Base-by-base conservation (phyloP, 2,329 filamentous ascomycete genomes). In the Monosporascus sp. region DNA sequence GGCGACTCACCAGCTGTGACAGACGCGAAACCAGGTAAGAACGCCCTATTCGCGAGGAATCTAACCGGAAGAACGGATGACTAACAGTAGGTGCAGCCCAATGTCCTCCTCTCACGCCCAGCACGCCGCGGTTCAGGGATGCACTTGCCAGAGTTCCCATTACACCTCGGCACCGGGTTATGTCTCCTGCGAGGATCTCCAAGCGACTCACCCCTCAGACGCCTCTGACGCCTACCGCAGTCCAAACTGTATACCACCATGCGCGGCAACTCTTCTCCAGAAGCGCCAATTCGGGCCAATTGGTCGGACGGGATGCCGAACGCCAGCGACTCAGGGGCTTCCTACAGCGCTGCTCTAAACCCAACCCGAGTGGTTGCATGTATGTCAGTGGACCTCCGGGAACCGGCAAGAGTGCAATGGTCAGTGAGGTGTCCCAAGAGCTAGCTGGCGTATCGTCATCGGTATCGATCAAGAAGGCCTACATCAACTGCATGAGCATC, bases 401-500 rank as follows among this genome's bases (percentile, higher is more conserved):
- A 11, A 99, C 94, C 0, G 94, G 94, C 51, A 99, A 99, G 74
- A 97, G 92, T 69, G 94, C 94, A 31, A 87, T 97, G 77, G 84
- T 97, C 56, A 85, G 85, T 57, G 86, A 95, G 66, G 82, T 96
- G 49, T 88, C 88, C 47, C 74, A 82, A 47, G 76, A 83, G 44
- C 72, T 86, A 48, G 73, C 74, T 11, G 66, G 73, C 4, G 15
- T 24, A n/a, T 14, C 42, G 20, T 17, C 42, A 2, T 73, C 74
- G 36, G 73, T 78, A 17, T 69, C 74, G 4, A 75, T 94, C 50
- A 84, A 83, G 62, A 84, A 86, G 50, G 85, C 85, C 2, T 93
- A 92, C 65, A 81, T 99, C 77, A 99, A 99, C 69, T 99, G 94
- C 72, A 97, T 97, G 85, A 96, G 92, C 71, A 85, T 97, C 71